phyloP scores from a whole-genome alignment of 768 basidiomycete genomes.

The Arthromyces matolae region DNA sequence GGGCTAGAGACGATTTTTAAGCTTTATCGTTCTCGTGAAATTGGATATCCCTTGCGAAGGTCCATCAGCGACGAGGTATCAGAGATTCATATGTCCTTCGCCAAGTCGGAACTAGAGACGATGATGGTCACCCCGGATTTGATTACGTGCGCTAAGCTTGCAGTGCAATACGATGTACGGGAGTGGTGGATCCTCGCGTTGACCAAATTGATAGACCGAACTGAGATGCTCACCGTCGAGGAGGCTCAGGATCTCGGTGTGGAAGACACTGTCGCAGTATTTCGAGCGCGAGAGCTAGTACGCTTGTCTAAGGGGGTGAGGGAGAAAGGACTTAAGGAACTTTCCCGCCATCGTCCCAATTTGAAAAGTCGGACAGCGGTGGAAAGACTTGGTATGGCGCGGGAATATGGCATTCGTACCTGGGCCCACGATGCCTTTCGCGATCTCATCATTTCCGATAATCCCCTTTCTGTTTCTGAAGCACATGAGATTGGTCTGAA shows the following conservation, averaged over 20 bases:
- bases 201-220: neutral
- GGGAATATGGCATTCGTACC: slow-evolving; percentile 1
- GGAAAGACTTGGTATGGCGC: slow-evolving; percentile 4
- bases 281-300: slow-evolving; percentile 4
- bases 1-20: slow-evolving; percentile 6
- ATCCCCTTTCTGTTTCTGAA: neutral
- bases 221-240: neutral
- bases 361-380: neutral
- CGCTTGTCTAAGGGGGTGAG: neutral
- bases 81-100: neutral
- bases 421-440: slow-evolving; percentile 3
- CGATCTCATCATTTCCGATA: neutral
- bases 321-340: neutral
- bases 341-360: neutral
- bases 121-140: neutral
- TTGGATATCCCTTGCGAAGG: neutral
- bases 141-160: slow-evolving; percentile 2
- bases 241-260: slow-evolving; percentile 9
- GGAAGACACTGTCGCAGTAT: slow-evolving; percentile 7
- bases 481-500: slow-evolving; percentile 3
- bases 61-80: neutral
- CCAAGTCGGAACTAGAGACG: neutral
- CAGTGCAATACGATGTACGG: slow-evolving; percentile 2
- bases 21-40: slow-evolving; percentile 7
- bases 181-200: slow-evolving; percentile 11